Conservation (phyloP, 1,284 basidiomycete genomes). For the Irpex sp. region DNA sequence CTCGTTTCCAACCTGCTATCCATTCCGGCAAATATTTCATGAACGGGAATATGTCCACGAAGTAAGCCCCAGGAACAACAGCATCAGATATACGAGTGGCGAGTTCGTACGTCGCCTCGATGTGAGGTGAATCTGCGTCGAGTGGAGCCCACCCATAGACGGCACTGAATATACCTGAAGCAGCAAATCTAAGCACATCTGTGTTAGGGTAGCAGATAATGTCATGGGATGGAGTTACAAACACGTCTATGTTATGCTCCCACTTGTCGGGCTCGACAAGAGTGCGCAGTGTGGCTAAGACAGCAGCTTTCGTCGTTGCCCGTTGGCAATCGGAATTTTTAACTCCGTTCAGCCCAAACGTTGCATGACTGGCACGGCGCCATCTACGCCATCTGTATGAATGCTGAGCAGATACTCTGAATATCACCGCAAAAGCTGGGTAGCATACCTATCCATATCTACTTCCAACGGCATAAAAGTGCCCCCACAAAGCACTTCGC, state of each 20-base stretch:
- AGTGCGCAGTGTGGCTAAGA: background rate
- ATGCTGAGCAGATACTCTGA: background rate
- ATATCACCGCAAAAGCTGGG: background rate
- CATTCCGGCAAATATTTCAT: constrained; percentile 22
- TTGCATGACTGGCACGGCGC: background rate
- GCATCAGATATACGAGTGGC: constrained; percentile 7
- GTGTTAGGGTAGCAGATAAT: background rate
- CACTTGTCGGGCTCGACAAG: background rate
- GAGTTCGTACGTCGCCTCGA: background rate
- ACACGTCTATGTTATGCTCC: background rate
- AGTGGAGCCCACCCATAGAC: background rate
- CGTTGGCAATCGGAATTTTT: background rate
- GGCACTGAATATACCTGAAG: background rate
- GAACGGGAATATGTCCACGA: constrained; percentile 37
- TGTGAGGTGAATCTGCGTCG: background rate
- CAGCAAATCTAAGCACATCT: background rate
- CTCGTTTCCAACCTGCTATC: background rate
- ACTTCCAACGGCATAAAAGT: background rate
- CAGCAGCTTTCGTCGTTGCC: background rate
- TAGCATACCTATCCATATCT: background rate
- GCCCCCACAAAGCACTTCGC: background rate
- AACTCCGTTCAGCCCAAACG: background rate
- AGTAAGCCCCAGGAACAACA: constrained; percentile 33
- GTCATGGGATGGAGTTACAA: too few species aligned
- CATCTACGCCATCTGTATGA: background rate